Conservation (phyloP, 116 monocot genomes). For the Zostera marina region DNA sequence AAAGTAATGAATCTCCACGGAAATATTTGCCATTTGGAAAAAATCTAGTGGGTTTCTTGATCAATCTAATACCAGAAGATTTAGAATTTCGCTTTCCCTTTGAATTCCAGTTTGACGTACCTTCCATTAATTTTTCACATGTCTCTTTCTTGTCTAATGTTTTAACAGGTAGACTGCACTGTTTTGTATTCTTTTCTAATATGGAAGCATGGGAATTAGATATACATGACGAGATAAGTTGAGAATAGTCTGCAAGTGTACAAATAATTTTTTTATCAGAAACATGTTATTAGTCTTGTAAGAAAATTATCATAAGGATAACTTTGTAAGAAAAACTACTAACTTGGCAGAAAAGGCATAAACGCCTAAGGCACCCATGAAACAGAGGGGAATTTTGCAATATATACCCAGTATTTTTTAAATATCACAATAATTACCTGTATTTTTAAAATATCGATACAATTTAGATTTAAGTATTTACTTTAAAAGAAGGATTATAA, state of each 20-base stretch:
- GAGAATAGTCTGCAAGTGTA: constrained; percentile 1
- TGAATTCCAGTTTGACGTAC: not conserved
- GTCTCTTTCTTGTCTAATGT: not conserved
- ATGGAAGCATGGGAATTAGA: not conserved
- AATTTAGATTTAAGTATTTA: too few relatives aligned
- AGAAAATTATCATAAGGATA: too few relatives aligned
- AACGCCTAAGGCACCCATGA: too few relatives aligned
- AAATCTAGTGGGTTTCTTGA: not conserved
- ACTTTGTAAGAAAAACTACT: too few relatives aligned
- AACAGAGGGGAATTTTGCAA: too few relatives aligned
- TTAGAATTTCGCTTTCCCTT: constrained; percentile 1
- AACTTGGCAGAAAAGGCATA: too few relatives aligned
- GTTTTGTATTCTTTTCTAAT: not conserved
- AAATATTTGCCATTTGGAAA: not conserved
- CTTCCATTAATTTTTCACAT: not conserved
- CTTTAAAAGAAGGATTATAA: too few relatives aligned
- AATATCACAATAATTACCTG: too few relatives aligned
- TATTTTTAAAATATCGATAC: too few relatives aligned
- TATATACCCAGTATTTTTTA: too few relatives aligned
- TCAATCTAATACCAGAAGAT: not conserved
- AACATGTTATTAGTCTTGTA: too few relatives aligned
- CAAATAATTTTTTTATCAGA: not conserved
- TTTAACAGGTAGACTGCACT: not conserved
- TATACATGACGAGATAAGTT: not conserved
- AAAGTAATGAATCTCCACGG: not conserved